phyloP scores from a whole-genome alignment of 2,329 filamentous ascomycete genomes.

The Corniculantispora saksenae region DNA sequence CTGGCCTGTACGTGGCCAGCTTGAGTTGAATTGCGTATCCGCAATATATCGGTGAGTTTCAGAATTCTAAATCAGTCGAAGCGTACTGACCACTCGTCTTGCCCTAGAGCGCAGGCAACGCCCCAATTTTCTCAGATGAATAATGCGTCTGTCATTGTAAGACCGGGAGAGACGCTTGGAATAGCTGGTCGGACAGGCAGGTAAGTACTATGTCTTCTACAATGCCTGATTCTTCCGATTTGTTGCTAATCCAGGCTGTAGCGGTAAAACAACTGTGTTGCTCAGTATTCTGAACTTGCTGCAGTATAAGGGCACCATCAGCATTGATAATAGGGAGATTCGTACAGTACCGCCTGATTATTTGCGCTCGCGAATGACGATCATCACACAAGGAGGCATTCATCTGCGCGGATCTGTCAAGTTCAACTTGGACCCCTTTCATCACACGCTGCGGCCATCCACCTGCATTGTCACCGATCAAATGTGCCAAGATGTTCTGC shows the following conservation, averaged over 20 bases:
- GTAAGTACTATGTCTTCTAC: neutral
- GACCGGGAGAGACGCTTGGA: slow-evolving; percentile 7
- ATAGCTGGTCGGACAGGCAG: slow-evolving; percentile 8
- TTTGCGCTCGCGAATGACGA: slow-evolving; percentile 6
- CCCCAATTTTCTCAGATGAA: neutral
- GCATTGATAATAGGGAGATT: slow-evolving; percentile 10
- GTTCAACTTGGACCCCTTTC: slow-evolving; percentile 6
- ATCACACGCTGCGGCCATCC: neutral
- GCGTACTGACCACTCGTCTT: neutral
- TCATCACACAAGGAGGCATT: slow-evolving; percentile 4
- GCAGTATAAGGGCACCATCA: slow-evolving; percentile 5
- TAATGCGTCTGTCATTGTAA: neutral
- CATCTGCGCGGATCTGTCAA: neutral
- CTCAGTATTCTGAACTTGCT: slow-evolving; percentile 8
- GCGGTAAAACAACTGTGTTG: slow-evolving; percentile 8
- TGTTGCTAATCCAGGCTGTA: neutral
- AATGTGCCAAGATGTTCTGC: neutral
- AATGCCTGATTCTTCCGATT: neutral
- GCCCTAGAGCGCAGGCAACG: neutral
- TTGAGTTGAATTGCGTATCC: slow-evolving; percentile 3
- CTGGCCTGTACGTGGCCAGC: neutral
- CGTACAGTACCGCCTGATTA: neutral
- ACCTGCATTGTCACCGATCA: neutral
- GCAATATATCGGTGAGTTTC: neutral
- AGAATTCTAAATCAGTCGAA: neutral